These are phyloP conservation scores for Seiridium unicorne DNA, from an alignment of 2,329 filamentous ascomycete genomes.

Conservation along the genomic window DNA sequence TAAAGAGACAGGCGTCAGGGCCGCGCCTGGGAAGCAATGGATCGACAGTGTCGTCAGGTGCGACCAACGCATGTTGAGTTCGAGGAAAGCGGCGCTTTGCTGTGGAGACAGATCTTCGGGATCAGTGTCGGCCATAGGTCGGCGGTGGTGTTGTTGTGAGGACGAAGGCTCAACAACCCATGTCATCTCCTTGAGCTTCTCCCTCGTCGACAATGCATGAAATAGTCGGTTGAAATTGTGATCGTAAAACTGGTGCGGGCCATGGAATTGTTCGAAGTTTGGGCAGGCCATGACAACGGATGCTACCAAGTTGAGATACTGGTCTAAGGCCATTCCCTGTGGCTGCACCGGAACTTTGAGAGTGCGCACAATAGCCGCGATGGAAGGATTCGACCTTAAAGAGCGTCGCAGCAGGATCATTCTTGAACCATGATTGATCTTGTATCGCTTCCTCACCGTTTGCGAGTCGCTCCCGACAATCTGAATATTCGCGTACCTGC, in stretches of 20 bases:
- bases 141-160: conserved; percentile 34
- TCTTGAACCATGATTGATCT: conserved; percentile 49
- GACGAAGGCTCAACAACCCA: conserved; percentile 52
- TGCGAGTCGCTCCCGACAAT: conserved; percentile 56
- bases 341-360: conserved; percentile 54
- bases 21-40: conserved; percentile 56
- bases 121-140: conserved; percentile 22
- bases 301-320: conserved; percentile 58
- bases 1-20: conserved; percentile 50
- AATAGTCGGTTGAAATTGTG: conserved; percentile 56
- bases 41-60: conserved; percentile 56
- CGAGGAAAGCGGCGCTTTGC: conserved; percentile 44
- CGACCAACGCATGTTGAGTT: conserved; percentile 53
- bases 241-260: conserved; percentile 52
- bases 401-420: conserved; percentile 58
- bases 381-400: conserved; percentile 48
- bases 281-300: conserved; percentile 64
- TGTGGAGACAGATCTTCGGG: conserved; percentile 39
- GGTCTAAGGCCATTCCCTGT: conserved; percentile 36
- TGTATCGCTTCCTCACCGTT: conserved; percentile 56
- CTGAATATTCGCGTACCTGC: conserved; percentile 57
- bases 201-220: conserved; percentile 58
- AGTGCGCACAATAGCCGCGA: conserved; percentile 54
- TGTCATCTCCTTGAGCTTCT: conserved; percentile 54
- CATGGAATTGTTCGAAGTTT: conserved; percentile 58